Evolutionary conservation across 1,284 basidiomycete species (phyloP).

Genomic region (Peniophora sp.): DNA sequence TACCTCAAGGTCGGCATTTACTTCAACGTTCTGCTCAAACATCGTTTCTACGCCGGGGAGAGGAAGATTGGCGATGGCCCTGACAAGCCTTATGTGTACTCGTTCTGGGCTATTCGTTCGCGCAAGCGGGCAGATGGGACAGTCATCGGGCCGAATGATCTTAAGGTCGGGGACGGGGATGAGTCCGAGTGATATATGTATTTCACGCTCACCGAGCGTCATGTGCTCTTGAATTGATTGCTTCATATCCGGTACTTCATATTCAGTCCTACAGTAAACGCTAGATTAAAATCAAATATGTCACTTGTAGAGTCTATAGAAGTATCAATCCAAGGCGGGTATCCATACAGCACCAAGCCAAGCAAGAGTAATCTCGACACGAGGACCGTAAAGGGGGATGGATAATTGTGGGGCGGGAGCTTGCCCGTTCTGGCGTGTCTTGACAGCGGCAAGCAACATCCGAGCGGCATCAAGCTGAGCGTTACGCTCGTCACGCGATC

Average conservation of each 20-base stretch:
- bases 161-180: neutral
- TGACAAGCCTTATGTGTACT: neutral
- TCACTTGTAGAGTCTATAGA: no score
- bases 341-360: slow-evolving; percentile 75
- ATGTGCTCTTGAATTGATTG: no score
- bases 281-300: no score
- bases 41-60: neutral
- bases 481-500: slow-evolving; percentile 6
- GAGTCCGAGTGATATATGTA: neutral
- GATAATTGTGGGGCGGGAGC: slow-evolving; percentile 52
- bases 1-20: neutral
- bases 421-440: slow-evolving; percentile 46
- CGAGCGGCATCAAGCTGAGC: slow-evolving; percentile 55
- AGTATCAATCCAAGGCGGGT: slow-evolving; percentile 16
- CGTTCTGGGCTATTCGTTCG: neutral
- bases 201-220: no score
- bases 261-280: no score
- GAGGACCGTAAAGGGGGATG: slow-evolving; percentile 74
- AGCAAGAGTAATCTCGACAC: slow-evolving; percentile 74
- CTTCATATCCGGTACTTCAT: no score
- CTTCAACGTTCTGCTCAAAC: neutral
- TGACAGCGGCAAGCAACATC: slow-evolving; percentile 62
- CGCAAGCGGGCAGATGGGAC: neutral
- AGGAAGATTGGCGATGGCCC: neutral
- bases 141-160: neutral